phyloP scores from a whole-genome alignment of 306 rosid genomes.

The Malus fusca region DNA sequence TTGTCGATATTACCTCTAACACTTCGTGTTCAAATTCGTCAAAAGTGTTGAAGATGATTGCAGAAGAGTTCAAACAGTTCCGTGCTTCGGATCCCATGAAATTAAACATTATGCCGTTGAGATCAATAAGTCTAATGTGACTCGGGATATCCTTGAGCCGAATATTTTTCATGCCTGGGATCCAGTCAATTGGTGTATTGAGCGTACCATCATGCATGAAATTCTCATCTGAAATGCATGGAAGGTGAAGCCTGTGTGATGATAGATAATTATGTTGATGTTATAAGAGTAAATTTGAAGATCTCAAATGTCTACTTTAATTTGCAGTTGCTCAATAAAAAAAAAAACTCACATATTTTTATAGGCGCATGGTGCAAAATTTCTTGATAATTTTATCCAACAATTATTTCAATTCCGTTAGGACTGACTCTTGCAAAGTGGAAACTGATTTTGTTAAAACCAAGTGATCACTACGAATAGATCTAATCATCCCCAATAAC shows the following conservation, averaged over 20 bases:
- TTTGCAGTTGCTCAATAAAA: too few relatives aligned
- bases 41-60: conserved; percentile 32
- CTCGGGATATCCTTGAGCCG: conserved; percentile 40
- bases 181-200: conserved; percentile 27
- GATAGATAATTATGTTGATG: not conserved
- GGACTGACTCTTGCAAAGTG: too few relatives aligned
- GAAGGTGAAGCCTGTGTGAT: not conserved
- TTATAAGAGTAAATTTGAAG: too few relatives aligned
- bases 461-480: too few relatives aligned
- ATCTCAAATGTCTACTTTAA: too few relatives aligned
- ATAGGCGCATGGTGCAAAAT: too few relatives aligned
- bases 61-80: conserved; percentile 25
- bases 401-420: too few relatives aligned
- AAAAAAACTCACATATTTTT: too few relatives aligned
- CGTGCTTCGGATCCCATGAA: conserved; percentile 20
- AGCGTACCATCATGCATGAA: conserved; percentile 24
- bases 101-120: conserved; percentile 28
- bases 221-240: conserved; percentile 16
- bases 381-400: too few relatives aligned
- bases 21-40: conserved; percentile 32
- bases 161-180: conserved; percentile 29
- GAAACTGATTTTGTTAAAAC: too few relatives aligned
- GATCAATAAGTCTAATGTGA: conserved; percentile 25
- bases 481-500: too few relatives aligned
- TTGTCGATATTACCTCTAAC: conserved; percentile 26